Evolutionary conservation across 2,329 filamentous ascomycete species (phyloP), one percentile per base, ranked within the genome.

Genomic region (Exserohilum turcica): DNA sequence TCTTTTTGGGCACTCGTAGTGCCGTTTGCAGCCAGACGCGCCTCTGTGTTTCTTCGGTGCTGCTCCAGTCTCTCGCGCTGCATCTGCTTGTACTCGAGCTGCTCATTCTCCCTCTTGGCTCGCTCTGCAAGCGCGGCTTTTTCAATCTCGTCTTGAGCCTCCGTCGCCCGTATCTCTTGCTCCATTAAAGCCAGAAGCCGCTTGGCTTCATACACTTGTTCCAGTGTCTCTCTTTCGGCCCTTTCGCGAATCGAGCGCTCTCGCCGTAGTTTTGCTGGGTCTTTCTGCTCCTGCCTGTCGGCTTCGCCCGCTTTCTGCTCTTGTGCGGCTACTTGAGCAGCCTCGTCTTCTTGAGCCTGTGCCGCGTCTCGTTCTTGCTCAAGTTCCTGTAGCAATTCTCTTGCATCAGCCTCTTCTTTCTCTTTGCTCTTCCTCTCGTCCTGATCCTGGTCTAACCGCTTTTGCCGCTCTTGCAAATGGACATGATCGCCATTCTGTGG

Each of bases 211-310:
- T 42, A 36, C 16, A 53, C 27, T 37, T 53, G 50, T 33, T 59
- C 52, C 8, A 56, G 18, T 16, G 45, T 52, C n/a, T 54, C 45
- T 18, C 47, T 36, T 27, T 61, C 56, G n/a, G 40, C n/a, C 32
- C 19, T 35, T 15, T 59, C 54, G 10, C 47, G 43, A 16, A 46
- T 38, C 16, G 31, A 2, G 6, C 42, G 40, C 36, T 51, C 47
- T 32, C 39, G 40, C 32, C 42, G 40, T 16, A 50, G 47, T 40
- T 27, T 45, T 31, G 44, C 52, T 5, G 40, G 35, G 35, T 50
- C 52, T 39, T 39, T 40, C 0, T 31, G 46, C 8, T 38, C 51
- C 21, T 50, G 39, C 21, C 33, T 51, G 18, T 21, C 40, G 5
- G 40, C 13, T 21, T 16, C 32, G n/a, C 19, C 28, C 16, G 39